phyloP scores from a whole-genome alignment of 371 early-diverging fungal genomes.

The Syncephalastrum monosporum region DNA sequence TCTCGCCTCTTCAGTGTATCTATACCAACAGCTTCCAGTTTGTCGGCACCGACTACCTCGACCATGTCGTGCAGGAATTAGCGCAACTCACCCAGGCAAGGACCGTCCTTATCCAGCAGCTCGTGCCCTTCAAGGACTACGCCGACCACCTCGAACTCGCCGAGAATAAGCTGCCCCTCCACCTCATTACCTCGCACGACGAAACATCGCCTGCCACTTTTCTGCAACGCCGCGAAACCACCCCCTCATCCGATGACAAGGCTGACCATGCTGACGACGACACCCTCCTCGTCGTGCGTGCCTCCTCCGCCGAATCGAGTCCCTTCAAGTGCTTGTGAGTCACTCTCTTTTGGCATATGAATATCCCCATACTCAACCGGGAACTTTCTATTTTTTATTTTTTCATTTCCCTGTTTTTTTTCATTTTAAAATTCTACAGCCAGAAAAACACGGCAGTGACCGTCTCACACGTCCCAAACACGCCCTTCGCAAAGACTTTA shows the following conservation, averaged over 20 bases:
- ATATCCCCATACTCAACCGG: conserved; percentile 2
- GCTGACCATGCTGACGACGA: conserved; percentile 5
- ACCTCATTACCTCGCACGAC: background rate
- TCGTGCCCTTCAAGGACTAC: conserved; percentile 15
- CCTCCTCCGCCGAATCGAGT: conserved; percentile 2
- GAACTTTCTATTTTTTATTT: conserved; percentile 1
- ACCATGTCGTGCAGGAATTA: conserved; percentile 12
- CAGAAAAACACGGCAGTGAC: conserved; percentile 6
- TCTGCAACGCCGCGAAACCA: conserved; percentile 4
- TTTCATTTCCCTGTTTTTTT: background rate
- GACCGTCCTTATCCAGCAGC: conserved; percentile 13
- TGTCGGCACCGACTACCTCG: conserved; percentile 14
- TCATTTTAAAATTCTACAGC: conserved; percentile 8
- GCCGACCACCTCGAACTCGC: conserved; percentile 3
- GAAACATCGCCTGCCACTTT: background rate
- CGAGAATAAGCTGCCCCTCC: conserved; percentile 1
- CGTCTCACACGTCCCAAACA: conserved; percentile 10
- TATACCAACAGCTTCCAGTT: conserved; percentile 12
- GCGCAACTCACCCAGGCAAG: conserved; percentile 14
- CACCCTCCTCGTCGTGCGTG: conserved; percentile 6
- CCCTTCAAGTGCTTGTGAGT: conserved; percentile 9
- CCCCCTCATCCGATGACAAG: conserved; percentile 3
- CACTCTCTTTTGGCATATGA: background rate
- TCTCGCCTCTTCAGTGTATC: conserved; percentile 11
- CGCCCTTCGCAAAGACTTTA: conserved; percentile 11